These are phyloP conservation scores for Plasmodium sp. DNA, from an alignment of 169 alveolate species.

Conservation along the genomic window DNA sequence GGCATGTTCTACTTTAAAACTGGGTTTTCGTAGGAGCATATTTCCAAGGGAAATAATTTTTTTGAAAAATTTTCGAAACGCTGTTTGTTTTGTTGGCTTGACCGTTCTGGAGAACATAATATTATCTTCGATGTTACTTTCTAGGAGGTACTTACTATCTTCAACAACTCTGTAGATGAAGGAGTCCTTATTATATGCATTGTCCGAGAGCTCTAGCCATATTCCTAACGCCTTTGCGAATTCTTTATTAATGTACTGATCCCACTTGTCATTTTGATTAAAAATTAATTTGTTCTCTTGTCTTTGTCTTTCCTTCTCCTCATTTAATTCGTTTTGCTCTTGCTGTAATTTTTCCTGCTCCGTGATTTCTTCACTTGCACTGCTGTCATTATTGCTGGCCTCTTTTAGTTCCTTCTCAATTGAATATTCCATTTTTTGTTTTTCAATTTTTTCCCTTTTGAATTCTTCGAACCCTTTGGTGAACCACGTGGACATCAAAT, in stretches of 20 bases:
- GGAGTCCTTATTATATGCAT: conserved; percentile 2
- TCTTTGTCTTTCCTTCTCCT: conserved; percentile 11
- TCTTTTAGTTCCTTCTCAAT: conserved; percentile 10
- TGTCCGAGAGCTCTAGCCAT: conserved; percentile 78
- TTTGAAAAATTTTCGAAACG: conserved; percentile 74
- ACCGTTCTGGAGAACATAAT: conserved; percentile 82
- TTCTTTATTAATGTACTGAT: conserved; percentile 77
- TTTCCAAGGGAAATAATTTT: conserved; percentile 78
- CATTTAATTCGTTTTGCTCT: conserved; percentile 30
- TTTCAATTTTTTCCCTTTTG: conserved; percentile 43
- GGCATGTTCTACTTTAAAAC: conserved; percentile 82
- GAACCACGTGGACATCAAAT: conserved; percentile 45
- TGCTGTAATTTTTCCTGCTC: background rate
- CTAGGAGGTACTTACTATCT: conserved; percentile 82
- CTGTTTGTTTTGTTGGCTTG: conserved; percentile 80
- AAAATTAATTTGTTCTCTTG: conserved; percentile 73
- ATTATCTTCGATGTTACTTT: conserved; percentile 80
- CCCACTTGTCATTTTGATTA: conserved; percentile 83
- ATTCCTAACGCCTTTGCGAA: conserved; percentile 75
- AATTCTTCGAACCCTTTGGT: conserved; percentile 72
- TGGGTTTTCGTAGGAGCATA: conserved; percentile 76
- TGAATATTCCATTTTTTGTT: conserved; percentile 35
- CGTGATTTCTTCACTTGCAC: background rate
- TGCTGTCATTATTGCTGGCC: background rate
- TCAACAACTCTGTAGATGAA: conserved; percentile 77